Conservation (phyloP, 2,329 filamentous ascomycete genomes). For the Cladophialophora carrionii region DNA sequence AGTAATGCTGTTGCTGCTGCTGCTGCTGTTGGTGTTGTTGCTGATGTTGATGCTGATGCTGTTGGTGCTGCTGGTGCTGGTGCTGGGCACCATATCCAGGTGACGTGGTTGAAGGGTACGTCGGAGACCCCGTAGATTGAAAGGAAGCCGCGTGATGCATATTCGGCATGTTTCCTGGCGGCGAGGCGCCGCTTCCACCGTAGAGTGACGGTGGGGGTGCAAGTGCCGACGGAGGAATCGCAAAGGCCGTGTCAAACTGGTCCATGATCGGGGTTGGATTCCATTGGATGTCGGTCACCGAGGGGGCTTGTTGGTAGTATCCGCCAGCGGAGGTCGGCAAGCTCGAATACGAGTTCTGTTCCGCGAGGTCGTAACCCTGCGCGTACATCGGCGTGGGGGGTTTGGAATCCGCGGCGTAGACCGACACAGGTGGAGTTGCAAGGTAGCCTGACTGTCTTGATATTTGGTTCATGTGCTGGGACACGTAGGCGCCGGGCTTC, state of each 20-base stretch:
- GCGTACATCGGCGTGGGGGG: conserved; percentile 62
- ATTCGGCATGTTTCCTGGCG: conserved; percentile 45
- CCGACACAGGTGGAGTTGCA: conserved; percentile 73
- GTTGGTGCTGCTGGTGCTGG: conserved; percentile 22
- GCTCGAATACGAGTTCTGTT: conserved; percentile 22
- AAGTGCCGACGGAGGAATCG: conserved; percentile 61
- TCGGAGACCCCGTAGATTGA: conserved; percentile 22
- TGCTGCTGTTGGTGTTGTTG: conserved; percentile 22
- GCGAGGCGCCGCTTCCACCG: conserved; percentile 32
- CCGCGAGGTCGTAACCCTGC: conserved; percentile 22
- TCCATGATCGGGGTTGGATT: conserved; percentile 80
- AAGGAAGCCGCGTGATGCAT: conserved; percentile 41
- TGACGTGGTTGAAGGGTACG: conserved; percentile 16
- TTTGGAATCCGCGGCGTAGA: conserved; percentile 72
- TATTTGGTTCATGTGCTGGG: conserved; percentile 28
- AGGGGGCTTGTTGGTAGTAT: conserved; percentile 49
- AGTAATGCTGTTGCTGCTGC: conserved; percentile 40
- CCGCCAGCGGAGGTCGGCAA: conserved; percentile 45
- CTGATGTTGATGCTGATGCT: conserved; percentile 31
- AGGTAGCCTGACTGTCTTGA: conserved; percentile 31
- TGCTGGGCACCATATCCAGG: conserved; percentile 21
- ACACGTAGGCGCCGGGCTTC: conserved; percentile 21
- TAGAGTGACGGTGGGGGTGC: conserved; percentile 34
- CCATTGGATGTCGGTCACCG: conserved; percentile 62
- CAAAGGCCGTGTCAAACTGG: conserved; percentile 95